A percentile compares a stretch with the other conserved stretches of the same genome.
These are phyloP conservation scores for Glaciozyma martinii DNA, from an alignment of 768 basidiomycete species.

Conservation along the genomic window DNA sequence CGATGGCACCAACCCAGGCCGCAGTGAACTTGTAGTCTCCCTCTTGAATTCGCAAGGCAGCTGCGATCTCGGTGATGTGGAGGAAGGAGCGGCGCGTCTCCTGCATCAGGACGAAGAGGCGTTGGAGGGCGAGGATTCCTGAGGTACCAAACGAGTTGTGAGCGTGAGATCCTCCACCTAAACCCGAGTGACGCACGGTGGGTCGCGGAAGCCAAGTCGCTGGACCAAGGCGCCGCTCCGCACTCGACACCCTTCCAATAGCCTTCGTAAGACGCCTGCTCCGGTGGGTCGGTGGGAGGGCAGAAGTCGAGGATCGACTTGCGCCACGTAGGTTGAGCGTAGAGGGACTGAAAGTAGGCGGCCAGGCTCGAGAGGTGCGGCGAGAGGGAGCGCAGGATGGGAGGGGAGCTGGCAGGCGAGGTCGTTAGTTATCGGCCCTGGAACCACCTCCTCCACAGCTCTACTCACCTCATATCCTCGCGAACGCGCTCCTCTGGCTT, in stretches of 20 bases:
- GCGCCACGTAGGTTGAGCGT: slow-evolving; percentile 14
- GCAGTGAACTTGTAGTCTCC: background rate
- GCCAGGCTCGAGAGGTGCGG: slow-evolving; percentile 8
- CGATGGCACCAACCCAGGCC: background rate
- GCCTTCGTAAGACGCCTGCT: background rate
- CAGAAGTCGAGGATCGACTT: slow-evolving; percentile 12
- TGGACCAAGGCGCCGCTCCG: background rate
- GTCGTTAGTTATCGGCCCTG: background rate
- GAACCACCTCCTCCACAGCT: background rate
- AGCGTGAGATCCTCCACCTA: background rate
- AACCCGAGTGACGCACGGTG: background rate
- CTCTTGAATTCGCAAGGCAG: slow-evolving; percentile 8
- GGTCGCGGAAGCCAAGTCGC: background rate
- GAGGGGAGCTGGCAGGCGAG: background rate
- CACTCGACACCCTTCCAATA: slow-evolving; percentile 5
- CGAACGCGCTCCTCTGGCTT: slow-evolving; percentile 4
- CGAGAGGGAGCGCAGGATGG: slow-evolving; percentile 11
- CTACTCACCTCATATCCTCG: background rate
- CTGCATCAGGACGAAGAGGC: slow-evolving; percentile 23
- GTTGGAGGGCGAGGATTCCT: slow-evolving; percentile 21
- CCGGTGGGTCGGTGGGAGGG: background rate
- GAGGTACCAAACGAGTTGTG: background rate
- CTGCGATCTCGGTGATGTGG: slow-evolving; percentile 17
- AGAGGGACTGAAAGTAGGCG: slow-evolving; percentile 20
- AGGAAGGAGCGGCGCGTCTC: slow-evolving; percentile 15